Conservation (phyloP, 305 asterid genomes). For the Vinca major region DNA sequence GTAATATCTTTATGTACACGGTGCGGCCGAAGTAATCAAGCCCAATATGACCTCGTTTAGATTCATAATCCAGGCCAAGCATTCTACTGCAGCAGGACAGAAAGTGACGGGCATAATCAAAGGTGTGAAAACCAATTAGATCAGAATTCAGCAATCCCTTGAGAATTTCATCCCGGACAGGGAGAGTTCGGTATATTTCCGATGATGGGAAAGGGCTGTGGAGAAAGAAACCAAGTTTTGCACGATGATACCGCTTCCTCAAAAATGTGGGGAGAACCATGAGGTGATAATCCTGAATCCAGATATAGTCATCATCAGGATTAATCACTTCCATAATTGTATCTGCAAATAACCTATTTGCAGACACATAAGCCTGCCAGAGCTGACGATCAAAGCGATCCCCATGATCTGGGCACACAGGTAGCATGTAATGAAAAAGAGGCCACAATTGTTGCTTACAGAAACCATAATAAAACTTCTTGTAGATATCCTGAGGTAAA, state of each 20-base stretch:
- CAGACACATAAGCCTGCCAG: slow-evolving; percentile 81
- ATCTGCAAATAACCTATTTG: slow-evolving; percentile 71
- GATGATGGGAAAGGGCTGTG: slow-evolving; percentile 94
- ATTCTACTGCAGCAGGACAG: slow-evolving; percentile 82
- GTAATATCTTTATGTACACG: slow-evolving; percentile 69
- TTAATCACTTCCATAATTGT: slow-evolving; percentile 73
- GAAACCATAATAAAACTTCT: slow-evolving; percentile 64
- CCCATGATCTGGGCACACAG: slow-evolving; percentile 77
- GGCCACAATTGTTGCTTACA: slow-evolving; percentile 88
- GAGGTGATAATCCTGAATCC: slow-evolving; percentile 93
- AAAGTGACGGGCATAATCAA: slow-evolving; percentile 84
- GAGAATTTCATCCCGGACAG: slow-evolving; percentile 76
- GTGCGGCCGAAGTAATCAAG: slow-evolving; percentile 88
- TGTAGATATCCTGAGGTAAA: slow-evolving; percentile 60
- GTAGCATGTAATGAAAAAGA: slow-evolving; percentile 91
- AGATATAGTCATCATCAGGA: slow-evolving; percentile 72
- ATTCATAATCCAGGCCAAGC: slow-evolving; percentile 80
- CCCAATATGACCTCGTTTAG: slow-evolving; percentile 79
- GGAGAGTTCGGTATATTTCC: slow-evolving; percentile 71
- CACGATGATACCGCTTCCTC: slow-evolving; percentile 65
- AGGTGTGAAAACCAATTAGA: slow-evolving; percentile 80
- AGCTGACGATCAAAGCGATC: slow-evolving; percentile 73
- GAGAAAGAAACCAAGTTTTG: slow-evolving; percentile 77
- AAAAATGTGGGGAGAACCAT: slow-evolving; percentile 79
- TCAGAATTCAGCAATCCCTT: slow-evolving; percentile 69